phyloP scores from a whole-genome alignment of 2,329 filamentous ascomycete species.

The Cladorrhinum sp. region DNA sequence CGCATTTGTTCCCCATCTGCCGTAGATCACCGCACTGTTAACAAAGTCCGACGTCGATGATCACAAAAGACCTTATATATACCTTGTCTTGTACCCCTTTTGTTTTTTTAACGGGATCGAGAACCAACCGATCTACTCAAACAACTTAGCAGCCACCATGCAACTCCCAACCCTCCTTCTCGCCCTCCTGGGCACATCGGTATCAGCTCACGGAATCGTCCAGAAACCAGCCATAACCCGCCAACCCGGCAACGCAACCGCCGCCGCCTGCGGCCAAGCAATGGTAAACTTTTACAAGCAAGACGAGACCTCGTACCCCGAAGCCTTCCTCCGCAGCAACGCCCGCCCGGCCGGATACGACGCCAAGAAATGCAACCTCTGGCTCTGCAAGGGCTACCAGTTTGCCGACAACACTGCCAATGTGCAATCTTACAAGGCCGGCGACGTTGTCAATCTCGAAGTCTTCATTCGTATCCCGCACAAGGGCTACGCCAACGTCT shows the following conservation, averaged over 20 bases:
- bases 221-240: conserved; percentile 26
- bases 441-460: conserved; percentile 41
- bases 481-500: conserved; percentile 47
- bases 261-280: conserved; percentile 31
- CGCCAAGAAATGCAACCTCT: conserved; percentile 36
- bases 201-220: conserved; percentile 30
- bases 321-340: conserved; percentile 31
- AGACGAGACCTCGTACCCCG: conserved; percentile 36
- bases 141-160: conserved; percentile 11
- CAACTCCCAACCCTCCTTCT: conserved; percentile 12
- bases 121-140: not conserved
- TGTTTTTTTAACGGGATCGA: not conserved
- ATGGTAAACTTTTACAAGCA: conserved; percentile 32
- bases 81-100: not conserved
- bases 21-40: not conserved
- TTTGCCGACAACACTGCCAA: conserved; percentile 39
- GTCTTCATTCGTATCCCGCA: conserved; percentile 47
- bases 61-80: not conserved
- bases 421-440: conserved; percentile 39
- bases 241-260: conserved; percentile 28
- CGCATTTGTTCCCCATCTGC: not conserved
- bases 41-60: not conserved
- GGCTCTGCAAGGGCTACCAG: conserved; percentile 41
- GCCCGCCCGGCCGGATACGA: conserved; percentile 26
- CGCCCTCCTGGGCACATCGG: conserved; percentile 20